Evolutionary conservation across 306 rosid genomes (phyloP).

Genomic region (Sindora glabra): DNA sequence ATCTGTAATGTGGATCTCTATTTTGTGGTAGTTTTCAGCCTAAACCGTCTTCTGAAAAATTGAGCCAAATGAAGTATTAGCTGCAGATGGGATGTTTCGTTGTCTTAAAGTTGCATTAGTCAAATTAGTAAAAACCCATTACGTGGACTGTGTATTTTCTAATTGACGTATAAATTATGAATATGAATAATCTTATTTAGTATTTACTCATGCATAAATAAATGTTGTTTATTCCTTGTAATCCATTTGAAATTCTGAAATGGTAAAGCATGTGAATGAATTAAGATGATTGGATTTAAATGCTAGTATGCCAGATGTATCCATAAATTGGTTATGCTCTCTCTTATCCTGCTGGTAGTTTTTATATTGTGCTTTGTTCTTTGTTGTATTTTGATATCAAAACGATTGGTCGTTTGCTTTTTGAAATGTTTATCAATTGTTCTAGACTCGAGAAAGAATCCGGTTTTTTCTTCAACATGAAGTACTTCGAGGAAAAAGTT

Average conservation of each 20-base stretch:
- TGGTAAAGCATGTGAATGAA: background rate
- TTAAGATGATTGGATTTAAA: too few relatives aligned
- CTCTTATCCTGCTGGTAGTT: background rate
- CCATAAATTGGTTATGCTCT: background rate
- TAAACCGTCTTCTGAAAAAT: background rate
- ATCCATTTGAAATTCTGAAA: background rate
- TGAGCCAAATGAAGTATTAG: background rate
- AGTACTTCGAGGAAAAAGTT: constrained; percentile 85
- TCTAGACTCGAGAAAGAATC: constrained; percentile 86
- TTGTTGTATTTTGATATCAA: background rate
- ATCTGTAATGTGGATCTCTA: background rate
- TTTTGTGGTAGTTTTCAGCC: background rate
- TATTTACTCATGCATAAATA: background rate
- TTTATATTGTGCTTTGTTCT: background rate
- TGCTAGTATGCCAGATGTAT: too few relatives aligned
- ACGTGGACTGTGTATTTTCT: background rate
- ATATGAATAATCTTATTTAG: background rate
- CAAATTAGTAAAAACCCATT: background rate
- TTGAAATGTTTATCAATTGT: background rate
- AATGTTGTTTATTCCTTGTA: background rate
- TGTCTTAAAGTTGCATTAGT: background rate
- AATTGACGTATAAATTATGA: background rate
- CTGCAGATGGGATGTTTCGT: background rate
- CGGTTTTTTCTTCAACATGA: constrained; percentile 82
- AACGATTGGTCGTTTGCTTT: background rate